These are phyloP conservation scores for Candida nanaspora DNA, from an alignment of 805 yeast genomes.

Conservation along the genomic window DNA sequence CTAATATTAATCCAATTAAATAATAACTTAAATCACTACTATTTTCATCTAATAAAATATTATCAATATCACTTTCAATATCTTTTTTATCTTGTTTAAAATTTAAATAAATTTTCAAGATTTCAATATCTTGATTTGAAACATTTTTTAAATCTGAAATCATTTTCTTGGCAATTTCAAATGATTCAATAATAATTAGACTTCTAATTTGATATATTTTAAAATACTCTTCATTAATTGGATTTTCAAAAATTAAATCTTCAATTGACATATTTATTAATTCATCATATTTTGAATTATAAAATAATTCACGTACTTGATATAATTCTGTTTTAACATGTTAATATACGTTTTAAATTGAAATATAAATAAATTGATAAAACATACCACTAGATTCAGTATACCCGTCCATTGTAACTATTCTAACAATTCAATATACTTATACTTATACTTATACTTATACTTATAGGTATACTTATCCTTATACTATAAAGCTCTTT, in stretches of 20 bases:
- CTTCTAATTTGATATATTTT: constrained; percentile 19
- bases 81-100: neutral
- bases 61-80: neutral
- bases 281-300: constrained; percentile 17
- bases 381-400: constrained; percentile 1
- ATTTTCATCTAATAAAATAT: neutral
- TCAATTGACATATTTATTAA: constrained; percentile 9
- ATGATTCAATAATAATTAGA: constrained; percentile 6
- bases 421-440: no score
- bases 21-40: neutral
- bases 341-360: no score
- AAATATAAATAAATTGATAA: neutral
- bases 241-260: constrained; percentile 20
- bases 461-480: no score
- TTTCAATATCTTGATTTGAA: constrained; percentile 6
- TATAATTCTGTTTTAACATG: no score
- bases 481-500: no score
- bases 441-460: no score
- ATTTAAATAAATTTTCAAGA: constrained; percentile 3
- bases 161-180: constrained; percentile 11
- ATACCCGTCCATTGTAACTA: neutral
- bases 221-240: constrained; percentile 16
- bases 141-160: constrained; percentile 7
- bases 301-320: constrained; percentile 23
- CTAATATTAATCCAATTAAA: constrained; percentile 8